Evolutionary conservation across 768 basidiomycete species (phyloP).

Genomic region (Lactarius hatsudake): DNA sequence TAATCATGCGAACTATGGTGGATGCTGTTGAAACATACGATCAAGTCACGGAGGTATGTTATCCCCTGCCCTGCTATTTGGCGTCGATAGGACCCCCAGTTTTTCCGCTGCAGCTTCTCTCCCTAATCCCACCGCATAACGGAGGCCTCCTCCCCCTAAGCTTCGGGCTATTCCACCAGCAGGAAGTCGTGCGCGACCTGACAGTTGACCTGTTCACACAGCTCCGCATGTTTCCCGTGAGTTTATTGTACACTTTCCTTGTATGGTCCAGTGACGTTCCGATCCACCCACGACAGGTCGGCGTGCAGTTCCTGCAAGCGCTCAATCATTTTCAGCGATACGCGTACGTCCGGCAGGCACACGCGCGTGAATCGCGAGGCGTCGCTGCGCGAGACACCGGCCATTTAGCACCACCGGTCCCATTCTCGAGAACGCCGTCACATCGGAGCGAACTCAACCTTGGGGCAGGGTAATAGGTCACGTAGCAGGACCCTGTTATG

Average conservation of each 20-base stretch:
- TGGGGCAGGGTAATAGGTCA: slow-evolving; percentile 7
- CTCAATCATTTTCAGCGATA: slow-evolving; percentile 89
- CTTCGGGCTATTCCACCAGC: slow-evolving; percentile 90
- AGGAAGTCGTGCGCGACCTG: slow-evolving; percentile 67
- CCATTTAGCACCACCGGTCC: slow-evolving; percentile 16
- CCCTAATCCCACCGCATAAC: slow-evolving; percentile 66
- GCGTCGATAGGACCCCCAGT: slow-evolving; percentile 1
- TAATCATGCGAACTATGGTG: slow-evolving; percentile 72
- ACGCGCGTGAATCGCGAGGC: slow-evolving; percentile 49
- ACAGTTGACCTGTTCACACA: slow-evolving; percentile 85
- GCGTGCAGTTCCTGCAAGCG: slow-evolving; percentile 68
- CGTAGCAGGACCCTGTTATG: background rate
- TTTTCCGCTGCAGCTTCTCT: slow-evolving; percentile 59
- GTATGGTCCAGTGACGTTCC: background rate
- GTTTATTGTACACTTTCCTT: slow-evolving; percentile 31
- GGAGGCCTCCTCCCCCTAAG: slow-evolving; percentile 85
- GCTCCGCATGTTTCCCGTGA: slow-evolving; percentile 71
- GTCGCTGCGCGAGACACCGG: slow-evolving; percentile 10
- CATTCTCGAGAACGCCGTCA: slow-evolving; percentile 21
- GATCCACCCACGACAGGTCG: slow-evolving; percentile 50
- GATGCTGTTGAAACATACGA: slow-evolving; percentile 78
- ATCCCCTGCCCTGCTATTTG: slow-evolving; percentile 5
- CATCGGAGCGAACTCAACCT: slow-evolving; percentile 19
- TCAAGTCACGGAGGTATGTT: slow-evolving; percentile 79
- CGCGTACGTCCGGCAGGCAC: slow-evolving; percentile 81